Evolutionary conservation across 1,284 basidiomycete genomes (phyloP).

Genomic region (Cyathus olla): DNA sequence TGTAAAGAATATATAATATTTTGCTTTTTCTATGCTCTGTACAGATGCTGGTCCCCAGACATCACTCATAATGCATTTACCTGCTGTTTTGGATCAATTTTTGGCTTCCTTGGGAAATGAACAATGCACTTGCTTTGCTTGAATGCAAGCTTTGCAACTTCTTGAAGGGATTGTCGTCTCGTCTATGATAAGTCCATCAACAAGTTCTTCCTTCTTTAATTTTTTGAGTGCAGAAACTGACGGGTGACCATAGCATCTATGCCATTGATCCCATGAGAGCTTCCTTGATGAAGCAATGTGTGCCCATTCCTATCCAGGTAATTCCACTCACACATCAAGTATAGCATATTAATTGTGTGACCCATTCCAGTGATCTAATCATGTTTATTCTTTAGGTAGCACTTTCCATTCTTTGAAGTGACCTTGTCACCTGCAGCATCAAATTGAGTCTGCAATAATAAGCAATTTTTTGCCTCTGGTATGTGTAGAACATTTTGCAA

Average conservation of each 20-base stretch:
- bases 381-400: conserved; percentile 11
- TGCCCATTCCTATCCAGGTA: conserved; percentile 10
- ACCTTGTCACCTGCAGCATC: conserved; percentile 6
- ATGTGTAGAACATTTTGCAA: conserved; percentile 21
- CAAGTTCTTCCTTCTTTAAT: conserved; percentile 13
- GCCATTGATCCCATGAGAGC: conserved; percentile 29
- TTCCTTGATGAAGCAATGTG: conserved; percentile 10
- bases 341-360: conserved; percentile 12
- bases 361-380: conserved; percentile 16
- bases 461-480: conserved; percentile 22
- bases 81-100: conserved; percentile 4
- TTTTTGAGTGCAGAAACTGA: conserved; percentile 15
- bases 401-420: conserved; percentile 15
- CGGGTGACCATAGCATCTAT: conserved; percentile 24
- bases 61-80: conserved; percentile 12
- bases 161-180: conserved; percentile 22
- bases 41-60: conserved; percentile 19
- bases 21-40: conserved; percentile 8
- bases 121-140: conserved; percentile 11
- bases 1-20: conserved; percentile 28
- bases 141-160: conserved; percentile 14
- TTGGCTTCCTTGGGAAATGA: conserved; percentile 12
- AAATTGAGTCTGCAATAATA: conserved; percentile 21
- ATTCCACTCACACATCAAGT: conserved; percentile 17
- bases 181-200: conserved; percentile 25